Evolutionary conservation across 495 filamentous ascomycete species (phyloP).

Genomic region (Apiosordaria backusii): DNA sequence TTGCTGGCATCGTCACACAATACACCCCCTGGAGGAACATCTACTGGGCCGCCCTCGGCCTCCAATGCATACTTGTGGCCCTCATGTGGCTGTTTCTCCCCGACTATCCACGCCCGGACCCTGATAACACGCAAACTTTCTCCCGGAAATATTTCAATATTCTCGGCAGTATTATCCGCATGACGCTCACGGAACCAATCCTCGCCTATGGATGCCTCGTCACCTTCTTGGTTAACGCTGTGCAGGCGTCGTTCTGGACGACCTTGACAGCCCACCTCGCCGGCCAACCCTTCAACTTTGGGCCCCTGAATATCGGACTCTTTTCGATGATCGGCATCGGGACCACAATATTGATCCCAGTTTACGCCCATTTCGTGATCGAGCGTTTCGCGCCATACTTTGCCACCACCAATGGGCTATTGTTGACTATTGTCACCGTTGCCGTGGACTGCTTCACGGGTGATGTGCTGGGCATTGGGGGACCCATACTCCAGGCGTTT

Average conservation of each 20-base stretch:
- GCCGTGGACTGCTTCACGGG: not conserved
- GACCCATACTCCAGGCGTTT: conserved; percentile 3
- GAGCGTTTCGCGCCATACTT: conserved; percentile 7
- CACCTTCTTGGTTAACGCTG: not conserved
- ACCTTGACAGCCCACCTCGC: not conserved
- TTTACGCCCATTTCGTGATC: conserved; percentile 4
- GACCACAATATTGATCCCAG: not conserved
- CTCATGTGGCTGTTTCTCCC: not conserved
- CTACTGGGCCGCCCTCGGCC: not conserved
- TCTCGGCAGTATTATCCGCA: not conserved
- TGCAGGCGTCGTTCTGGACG: not conserved
- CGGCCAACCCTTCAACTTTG: not conserved
- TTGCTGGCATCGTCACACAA: conserved; percentile 3
- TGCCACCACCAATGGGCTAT: not conserved
- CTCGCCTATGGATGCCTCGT: not conserved
- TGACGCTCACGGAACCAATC: not conserved
- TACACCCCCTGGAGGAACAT: not conserved
- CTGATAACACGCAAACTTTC: not conserved
- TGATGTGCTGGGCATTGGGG: not conserved
- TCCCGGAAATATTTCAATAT: not conserved
- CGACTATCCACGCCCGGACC: not conserved
- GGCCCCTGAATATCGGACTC: not conserved
- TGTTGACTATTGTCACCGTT: not conserved
- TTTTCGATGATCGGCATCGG: not conserved
- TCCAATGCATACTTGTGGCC: not conserved